Base-by-base conservation (phyloP, 2,329 filamentous ascomycete species). In the Sporothrix luriei region DNA sequence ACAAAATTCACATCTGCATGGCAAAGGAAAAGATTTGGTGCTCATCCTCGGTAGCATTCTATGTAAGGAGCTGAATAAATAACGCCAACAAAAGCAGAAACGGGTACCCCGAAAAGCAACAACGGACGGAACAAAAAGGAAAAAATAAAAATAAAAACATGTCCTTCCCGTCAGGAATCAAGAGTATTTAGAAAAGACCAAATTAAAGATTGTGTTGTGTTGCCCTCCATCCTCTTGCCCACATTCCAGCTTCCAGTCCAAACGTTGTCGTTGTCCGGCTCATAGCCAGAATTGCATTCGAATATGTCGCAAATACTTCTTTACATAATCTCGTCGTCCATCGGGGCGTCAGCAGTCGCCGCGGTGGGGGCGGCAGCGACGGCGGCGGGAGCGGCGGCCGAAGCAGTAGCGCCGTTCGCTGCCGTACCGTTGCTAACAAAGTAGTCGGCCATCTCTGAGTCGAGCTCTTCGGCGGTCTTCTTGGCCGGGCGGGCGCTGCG, bases 391-490 rank as follows among this genome's bases (percentile, higher is more conserved):
- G 49, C 81, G 54, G 83, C 81, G 68, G 80, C 78, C 57, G 82
- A 78, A 68, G 81, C 75, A 71, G 84, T 82, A 72, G 82, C 82
- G 40, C 70, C 72, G 52, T 69, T 73, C 40, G 74, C 69, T 33
- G 74, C 73, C 7, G 82, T 84, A 74, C 83, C 83, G 67, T 79
- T 82, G 73, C 81, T 78, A 46, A 85, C 88, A 78, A 96, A 98
- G 83, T 99, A 99, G 80, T 98, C 95, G 24, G 88, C 90, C 95
- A 99, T 99, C 80, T 99, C 95, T 4, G 92, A 93, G 79, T 99
- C 95, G 33, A 99, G 88, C 82, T 99, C 94, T 78, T 97, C 94
- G 1, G 91, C 89, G 0, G 93, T 97, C 91, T 98, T 98, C 83
- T 96, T 84, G 76, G 89, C 82, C 74, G 90, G 85, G 76, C 90